Evolutionary conservation across 2,329 filamentous ascomycete species (phyloP), one percentile per base, ranked within the genome.

Genomic region (Diplodia sapinea): DNA sequence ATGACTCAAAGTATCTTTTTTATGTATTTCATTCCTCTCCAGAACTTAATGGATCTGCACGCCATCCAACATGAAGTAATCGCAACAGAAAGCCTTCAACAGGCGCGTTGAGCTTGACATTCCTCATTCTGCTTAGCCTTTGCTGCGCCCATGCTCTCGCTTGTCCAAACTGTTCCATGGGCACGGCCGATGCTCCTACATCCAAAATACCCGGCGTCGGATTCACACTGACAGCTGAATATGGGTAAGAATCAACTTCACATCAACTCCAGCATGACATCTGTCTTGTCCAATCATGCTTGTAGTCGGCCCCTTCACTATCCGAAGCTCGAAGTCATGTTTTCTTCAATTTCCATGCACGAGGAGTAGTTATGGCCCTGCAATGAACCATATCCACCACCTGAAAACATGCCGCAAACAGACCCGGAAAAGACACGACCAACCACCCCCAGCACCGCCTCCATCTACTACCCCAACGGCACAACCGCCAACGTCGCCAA

Each of bases 371-470:
- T 17, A 17, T 2, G 17, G 13, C 6, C 0, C 15, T 6, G n/a
- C 17, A 43, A 26, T 26, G 17, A 17, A 43, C 40, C 40, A 43
- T 43, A 7, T n/a, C 13, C 15, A 6, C 13, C 6, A 6, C 15
- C 15, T 7, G 3, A 15, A 43, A n/a, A 17, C 13, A 43, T n/a
- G 5, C 15, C 7, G 6, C 15, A n/a, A 43, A 43, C 40, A 43
- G 2, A 2, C 40, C 8, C 5, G 8, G 13, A 43, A 7, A n/a
- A 17, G 0, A 17, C 13, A 43, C 13, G 5, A 15, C 17, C n/a
- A 8, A 43, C 49, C 8, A 26, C n/a, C 20, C n/a, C 6, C 49
- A 51, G 49, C 49, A 51, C 49, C 49, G 70, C 66, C 15, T 36
- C 23, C 52, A 54, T 54, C 47, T 13, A 51, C 49, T 8, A 51